Base-by-base conservation (phyloP, 2,329 filamentous ascomycete genomes). In the Elsinoe perseae region DNA sequence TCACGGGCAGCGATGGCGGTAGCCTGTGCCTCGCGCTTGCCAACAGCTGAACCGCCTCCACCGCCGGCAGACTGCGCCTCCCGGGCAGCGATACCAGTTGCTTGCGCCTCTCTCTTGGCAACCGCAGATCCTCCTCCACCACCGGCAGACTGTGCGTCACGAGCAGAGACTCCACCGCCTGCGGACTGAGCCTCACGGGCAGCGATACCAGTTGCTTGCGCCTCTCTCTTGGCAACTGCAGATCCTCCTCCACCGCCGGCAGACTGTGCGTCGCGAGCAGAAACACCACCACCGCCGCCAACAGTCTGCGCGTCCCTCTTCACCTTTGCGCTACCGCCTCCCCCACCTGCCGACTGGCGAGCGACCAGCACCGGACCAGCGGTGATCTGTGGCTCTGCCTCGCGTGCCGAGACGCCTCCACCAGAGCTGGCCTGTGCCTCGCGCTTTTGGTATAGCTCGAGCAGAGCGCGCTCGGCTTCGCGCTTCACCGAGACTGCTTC, bases 391-490 rank as follows among this genome's bases (percentile, higher is more conserved):
- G 40, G 18, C 18, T 43, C 36, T 16, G 14, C 36, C 36, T 42
- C 36, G 36, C 4, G 4, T 2, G 36, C 36, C 28, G 28, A 30
- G 28, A 5, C 14, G 36, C 14, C 18, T 7, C 6, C 6, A n/a
- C 6, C 5, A 6, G 36, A 42, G n/a, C 6, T 7, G 36, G 36
- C 5, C 36, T 42, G 36, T 5, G 36, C 36, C n/a, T 42, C 40
- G 40, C 40, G 40, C 44, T 32, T 50, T 16, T 23, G 40, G 44
- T 30, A 50, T 23, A 50, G 44, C 23, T 50, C 44, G 18, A 50
- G 44, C 23, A 50, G n/a, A 18, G 44, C 44, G 28, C 25, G 23
- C 44, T 50, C 44, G 44, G 44, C 44, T 32, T 50, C 23, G 44
- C 44, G 44, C 16, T 50, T 50, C 23, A 32, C 25, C 4, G 23